These are phyloP conservation scores for Amesomyces nigricolor DNA, from an alignment of 2,329 filamentous ascomycete genomes.

Conservation along the genomic window DNA sequence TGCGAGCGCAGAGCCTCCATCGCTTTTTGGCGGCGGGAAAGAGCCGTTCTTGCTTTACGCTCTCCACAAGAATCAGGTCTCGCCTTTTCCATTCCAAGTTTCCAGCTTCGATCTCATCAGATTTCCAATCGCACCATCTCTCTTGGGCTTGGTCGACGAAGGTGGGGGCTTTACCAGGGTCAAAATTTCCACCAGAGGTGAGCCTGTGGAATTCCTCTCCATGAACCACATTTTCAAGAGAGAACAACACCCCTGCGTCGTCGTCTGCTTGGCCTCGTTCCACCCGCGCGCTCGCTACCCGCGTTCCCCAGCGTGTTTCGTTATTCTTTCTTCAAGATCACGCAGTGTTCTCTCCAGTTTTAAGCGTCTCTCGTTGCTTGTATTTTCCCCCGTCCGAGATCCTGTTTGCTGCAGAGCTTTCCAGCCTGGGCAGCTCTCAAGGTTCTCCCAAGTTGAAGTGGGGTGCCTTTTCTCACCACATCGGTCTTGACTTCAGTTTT, in stretches of 20 bases:
- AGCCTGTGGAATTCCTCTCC: constrained; percentile 20
- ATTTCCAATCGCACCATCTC: neutral
- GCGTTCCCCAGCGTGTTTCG: neutral
- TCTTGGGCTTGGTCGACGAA: constrained; percentile 6
- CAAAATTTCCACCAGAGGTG: constrained; percentile 16
- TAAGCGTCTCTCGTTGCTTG: neutral
- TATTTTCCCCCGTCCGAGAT: neutral
- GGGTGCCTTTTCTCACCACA: constrained; percentile 1
- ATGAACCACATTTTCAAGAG: constrained; percentile 11
- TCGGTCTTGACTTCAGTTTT: neutral
- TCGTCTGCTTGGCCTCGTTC: constrained; percentile 13
- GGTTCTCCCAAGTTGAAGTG: constrained; percentile 6
- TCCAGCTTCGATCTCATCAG: constrained; percentile 3
- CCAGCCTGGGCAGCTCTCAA: neutral
- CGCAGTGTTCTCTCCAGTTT: neutral
- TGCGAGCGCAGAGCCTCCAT: neutral
- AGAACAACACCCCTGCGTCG: constrained; percentile 15
- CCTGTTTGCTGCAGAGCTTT: neutral
- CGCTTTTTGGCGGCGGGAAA: constrained; percentile 1
- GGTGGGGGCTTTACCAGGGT: constrained; percentile 7
- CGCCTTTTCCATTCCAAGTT: neutral
- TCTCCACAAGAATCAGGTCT: constrained; percentile 16
- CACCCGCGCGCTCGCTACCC: neutral
- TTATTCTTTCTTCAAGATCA: neutral
- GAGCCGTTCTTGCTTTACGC: constrained; percentile 5